Base-by-base conservation (phyloP, 2,329 filamentous ascomycete species). In the Xylariaceae sp. region DNA sequence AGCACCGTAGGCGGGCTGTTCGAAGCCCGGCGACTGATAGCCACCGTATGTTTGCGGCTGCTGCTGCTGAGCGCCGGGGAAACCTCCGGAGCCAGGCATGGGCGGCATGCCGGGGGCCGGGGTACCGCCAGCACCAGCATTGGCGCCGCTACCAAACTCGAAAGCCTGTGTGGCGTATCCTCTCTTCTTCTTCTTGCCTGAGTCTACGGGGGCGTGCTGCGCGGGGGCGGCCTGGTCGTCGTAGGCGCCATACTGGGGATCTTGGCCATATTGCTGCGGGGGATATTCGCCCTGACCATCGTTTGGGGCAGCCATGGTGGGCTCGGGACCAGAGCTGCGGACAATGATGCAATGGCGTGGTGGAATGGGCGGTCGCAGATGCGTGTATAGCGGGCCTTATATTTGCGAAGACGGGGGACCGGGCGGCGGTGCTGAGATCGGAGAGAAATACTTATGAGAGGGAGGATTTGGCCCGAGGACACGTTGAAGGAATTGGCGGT, bases 121-220 rank as follows among this genome's bases (percentile, higher is more conserved):
- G 69, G 60, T 75, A 68, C 31, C 45, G n/a, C 53, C 55, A 45
- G 79, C 71, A 46, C 76, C 81, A 51, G 88, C 85, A 79, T 97
- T 97, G 66, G 89, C 89, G 64, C 93, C 94, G 46, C 83, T 81
- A 46, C 89, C 90, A 64, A 97, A 94, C 54, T 96, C 93, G 72
- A 96, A 99, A 42, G 93, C 93, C 71, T 95, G 89, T 51, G 90
- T 90, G 49, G 94, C 94, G 76, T 97, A 97, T 51, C 89, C 87
- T 77, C 91, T 83, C 82, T 96, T 96, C 83, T 96, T 97, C 77
- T 91, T 91, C 71, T 82, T 86, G 57, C 75, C 79, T 43, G 76
- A 75, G 41, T 77, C 77, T 31, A 72, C 65, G 36, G 63, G 57
- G 11, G 65, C 58, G 38, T 63, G 66, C 4, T 68, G 70, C 10